Percentiles rank a stretch among this genome's conserved stretches.
phyloP scores from a whole-genome alignment of 345 rosid species.

The Syzygium grande region DNA sequence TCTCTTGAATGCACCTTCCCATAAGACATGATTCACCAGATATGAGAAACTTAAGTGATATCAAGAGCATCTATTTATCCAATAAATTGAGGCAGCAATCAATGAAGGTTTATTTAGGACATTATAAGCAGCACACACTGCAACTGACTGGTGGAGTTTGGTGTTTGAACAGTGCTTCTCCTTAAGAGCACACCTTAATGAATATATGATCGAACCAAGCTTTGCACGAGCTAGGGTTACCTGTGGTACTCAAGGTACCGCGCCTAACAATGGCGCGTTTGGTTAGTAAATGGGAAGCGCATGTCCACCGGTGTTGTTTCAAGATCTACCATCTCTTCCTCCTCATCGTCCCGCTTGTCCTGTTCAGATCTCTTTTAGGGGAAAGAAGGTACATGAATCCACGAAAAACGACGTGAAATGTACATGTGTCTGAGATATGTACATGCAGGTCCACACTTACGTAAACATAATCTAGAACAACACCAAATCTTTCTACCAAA shows the following conservation, averaged over 20 bases:
- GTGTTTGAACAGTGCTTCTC: background rate
- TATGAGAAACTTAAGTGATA: background rate
- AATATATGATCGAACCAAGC: background rate
- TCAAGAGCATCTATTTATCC: background rate
- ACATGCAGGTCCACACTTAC: background rate
- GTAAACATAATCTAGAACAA: background rate
- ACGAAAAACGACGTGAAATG: background rate
- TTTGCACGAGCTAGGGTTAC: background rate
- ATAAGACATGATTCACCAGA: background rate
- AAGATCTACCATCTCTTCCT: background rate
- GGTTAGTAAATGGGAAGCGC: slow-evolving; percentile 7
- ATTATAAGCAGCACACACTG: background rate
- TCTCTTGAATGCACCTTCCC: slow-evolving; percentile 18
- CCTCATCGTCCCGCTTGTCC: background rate
- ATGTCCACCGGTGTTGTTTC: slow-evolving; percentile 6
- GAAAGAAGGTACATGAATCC: background rate
- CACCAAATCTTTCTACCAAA: background rate
- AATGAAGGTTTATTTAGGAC: background rate
- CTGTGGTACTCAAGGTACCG: slow-evolving; percentile 18
- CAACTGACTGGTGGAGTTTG: too few relatives aligned
- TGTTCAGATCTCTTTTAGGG: background rate
- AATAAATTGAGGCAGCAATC: background rate
- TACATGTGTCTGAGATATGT: background rate
- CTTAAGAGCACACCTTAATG: background rate
- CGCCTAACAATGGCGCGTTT: slow-evolving; percentile 23